phyloP scores from a whole-genome alignment of 306 rosid genomes.

The Hippophae gyantsensis region DNA sequence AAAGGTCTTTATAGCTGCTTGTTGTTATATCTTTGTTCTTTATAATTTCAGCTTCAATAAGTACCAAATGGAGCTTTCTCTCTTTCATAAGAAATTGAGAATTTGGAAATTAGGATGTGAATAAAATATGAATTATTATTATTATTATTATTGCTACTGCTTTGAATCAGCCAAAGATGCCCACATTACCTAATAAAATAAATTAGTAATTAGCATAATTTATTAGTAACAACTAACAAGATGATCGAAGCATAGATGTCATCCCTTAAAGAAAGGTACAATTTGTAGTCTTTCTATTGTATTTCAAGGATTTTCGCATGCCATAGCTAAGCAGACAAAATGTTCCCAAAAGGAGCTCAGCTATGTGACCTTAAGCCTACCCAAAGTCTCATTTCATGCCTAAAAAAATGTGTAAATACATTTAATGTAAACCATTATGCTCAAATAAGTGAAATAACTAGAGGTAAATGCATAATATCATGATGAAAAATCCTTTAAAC shows the following conservation, averaged over 20 bases:
- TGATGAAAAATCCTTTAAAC: no score
- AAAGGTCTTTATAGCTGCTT: slow-evolving; percentile 30
- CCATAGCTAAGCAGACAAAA: slow-evolving; percentile 4
- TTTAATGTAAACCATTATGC: no score
- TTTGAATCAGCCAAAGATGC: slow-evolving; percentile 41
- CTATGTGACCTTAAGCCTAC: background rate
- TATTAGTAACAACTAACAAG: background rate
- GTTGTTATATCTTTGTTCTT: slow-evolving; percentile 30
- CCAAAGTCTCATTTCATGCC: background rate
- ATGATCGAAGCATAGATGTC: slow-evolving; percentile 13
- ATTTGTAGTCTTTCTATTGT: slow-evolving; percentile 5
- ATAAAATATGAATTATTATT: slow-evolving; percentile 17
- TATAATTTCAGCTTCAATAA: slow-evolving; percentile 25
- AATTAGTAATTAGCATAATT: background rate
- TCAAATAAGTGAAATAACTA: no score
- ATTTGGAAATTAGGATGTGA: background rate
- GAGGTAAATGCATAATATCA: no score
- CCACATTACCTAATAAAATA: slow-evolving; percentile 4
- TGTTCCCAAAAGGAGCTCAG: background rate
- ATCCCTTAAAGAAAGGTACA: slow-evolving; percentile 9
- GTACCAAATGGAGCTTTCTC: slow-evolving; percentile 35
- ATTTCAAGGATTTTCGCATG: background rate
- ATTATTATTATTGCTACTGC: background rate
- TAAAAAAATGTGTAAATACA: no score
- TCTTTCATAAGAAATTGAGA: background rate